These are phyloP conservation scores for Endogone sp. DNA, from an alignment of 192 early-diverging fungal species.

Conservation along the genomic window DNA sequence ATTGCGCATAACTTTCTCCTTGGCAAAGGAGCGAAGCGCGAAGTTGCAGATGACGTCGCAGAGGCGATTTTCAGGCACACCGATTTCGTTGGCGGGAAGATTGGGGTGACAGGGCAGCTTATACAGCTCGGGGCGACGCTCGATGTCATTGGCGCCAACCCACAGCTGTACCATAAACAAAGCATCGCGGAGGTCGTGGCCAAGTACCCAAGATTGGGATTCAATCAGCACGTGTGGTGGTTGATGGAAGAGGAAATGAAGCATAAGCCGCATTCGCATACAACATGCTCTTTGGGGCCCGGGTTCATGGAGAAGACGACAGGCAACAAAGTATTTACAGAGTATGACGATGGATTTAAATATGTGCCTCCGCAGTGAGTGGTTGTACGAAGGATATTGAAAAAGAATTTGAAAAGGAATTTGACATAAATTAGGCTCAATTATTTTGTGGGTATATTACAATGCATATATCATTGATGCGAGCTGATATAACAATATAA, in stretches of 20 bases:
- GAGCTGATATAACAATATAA: too few species aligned
- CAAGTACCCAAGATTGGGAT: slow-evolving; percentile 15
- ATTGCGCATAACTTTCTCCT: slow-evolving; percentile 11
- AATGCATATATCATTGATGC: too few species aligned
- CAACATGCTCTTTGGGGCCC: too few species aligned
- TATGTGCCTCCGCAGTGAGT: too few species aligned
- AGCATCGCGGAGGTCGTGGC: slow-evolving; percentile 7
- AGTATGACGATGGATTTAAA: too few species aligned
- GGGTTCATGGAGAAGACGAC: too few species aligned
- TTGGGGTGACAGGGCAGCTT: slow-evolving; percentile 5
- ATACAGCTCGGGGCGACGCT: slow-evolving; percentile 14
- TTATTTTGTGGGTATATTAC: too few species aligned
- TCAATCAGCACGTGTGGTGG: slow-evolving; percentile 6
- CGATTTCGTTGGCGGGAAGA: slow-evolving; percentile 8
- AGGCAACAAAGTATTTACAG: too few species aligned
- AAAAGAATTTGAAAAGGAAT: too few species aligned
- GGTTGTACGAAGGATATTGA: too few species aligned
- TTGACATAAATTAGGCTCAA: too few species aligned
- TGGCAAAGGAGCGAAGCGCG: slow-evolving; percentile 8
- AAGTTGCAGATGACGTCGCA: slow-evolving; percentile 18
- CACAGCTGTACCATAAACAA: slow-evolving; percentile 7
- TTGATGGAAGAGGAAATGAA: slow-evolving; percentile 13
- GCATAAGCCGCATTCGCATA: slow-evolving; percentile 8
- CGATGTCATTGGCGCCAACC: slow-evolving; percentile 19
- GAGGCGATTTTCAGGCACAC: slow-evolving; percentile 18